Conservation (phyloP, 352 stramenopile species). For the Phytophthora ramorum region DNA sequence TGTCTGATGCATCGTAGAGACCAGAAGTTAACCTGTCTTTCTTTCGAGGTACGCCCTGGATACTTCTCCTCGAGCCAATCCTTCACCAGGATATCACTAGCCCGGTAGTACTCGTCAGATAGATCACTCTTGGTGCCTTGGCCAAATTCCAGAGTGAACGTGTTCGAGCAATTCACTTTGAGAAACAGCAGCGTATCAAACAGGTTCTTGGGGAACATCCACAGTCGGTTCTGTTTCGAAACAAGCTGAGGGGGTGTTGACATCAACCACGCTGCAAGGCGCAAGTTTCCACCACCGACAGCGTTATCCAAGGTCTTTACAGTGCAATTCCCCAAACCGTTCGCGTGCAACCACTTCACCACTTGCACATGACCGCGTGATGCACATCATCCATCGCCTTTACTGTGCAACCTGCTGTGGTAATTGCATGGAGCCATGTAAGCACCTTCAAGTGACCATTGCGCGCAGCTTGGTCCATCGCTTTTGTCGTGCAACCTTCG, state of each 20-base stretch:
- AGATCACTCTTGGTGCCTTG: neutral
- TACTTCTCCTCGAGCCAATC: conserved; percentile 2
- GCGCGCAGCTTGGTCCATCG: neutral
- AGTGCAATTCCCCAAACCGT: neutral
- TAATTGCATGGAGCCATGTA: conserved; percentile 2
- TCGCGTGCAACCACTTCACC: conserved; percentile 5
- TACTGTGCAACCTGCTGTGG: neutral
- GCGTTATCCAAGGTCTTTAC: conserved; percentile 4
- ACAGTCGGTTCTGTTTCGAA: neutral
- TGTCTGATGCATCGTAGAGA: neutral
- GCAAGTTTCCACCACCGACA: neutral
- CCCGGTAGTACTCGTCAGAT: neutral
- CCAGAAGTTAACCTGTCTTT: neutral
- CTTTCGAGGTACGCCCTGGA: neutral
- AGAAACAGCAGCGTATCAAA: conserved; percentile 10
- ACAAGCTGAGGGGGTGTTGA: neutral
- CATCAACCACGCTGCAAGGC: neutral
- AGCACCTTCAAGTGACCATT: conserved; percentile 4
- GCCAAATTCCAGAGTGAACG: conserved; percentile 3
- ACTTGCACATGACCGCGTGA: neutral
- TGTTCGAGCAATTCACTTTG: conserved; percentile 4
- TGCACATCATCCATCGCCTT: neutral
- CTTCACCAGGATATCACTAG: conserved; percentile 1
- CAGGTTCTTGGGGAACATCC: conserved; percentile 7
- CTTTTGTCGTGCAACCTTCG: neutral